Base-by-base conservation (phyloP, 306 rosid species). In the Coriaria nepalensis region DNA sequence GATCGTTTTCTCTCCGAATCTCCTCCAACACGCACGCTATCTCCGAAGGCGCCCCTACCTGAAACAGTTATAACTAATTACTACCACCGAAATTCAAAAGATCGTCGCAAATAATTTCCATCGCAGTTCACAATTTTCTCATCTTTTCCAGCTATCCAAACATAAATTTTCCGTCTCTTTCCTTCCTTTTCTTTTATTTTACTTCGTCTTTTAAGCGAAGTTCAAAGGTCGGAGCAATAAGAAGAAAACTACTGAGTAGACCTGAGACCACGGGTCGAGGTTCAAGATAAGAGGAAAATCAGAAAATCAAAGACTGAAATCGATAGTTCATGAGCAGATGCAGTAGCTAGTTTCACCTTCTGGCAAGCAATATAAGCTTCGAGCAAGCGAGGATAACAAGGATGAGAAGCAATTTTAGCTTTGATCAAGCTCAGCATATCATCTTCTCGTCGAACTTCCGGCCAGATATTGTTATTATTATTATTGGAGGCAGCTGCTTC, bases 11-110 rank as follows among this genome's bases (percentile, higher is more conserved):
- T 65, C 64, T 64, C 41, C 77, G 79, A 80, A 92, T 79, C 72
- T 78, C 95, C 9, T 84, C 96, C 11, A 92, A 68, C 68, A 79
- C 73, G 39, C 72, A 43, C 40, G 82, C 87, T 10, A 85, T 77
- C 63, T 85, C 98, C 46, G 94, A 94, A 39, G 98, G 94, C 46
- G 98, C 98, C 37, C 98, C 98, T 3, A 90, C 95, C 97, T 88
- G 45, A 20, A 20, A 20, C 29, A 20, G 29, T 20, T 3, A 20
- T 20, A 1, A 20, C 29, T 20, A 20, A 20, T 20, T 3, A 3
- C 3, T 20, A 20, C 29, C 29, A 20, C 29, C 29, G 3, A 1
- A 20, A 20, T 20, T 20, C 29, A 20, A 20, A 3, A 20, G 29
- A 20, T 20, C 29, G 29, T 20, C 29, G 29, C 29, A 20, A 20